These are phyloP conservation scores for Globisporangium megalacanthum DNA, from an alignment of 352 stramenopile species.

Conservation along the genomic window DNA sequence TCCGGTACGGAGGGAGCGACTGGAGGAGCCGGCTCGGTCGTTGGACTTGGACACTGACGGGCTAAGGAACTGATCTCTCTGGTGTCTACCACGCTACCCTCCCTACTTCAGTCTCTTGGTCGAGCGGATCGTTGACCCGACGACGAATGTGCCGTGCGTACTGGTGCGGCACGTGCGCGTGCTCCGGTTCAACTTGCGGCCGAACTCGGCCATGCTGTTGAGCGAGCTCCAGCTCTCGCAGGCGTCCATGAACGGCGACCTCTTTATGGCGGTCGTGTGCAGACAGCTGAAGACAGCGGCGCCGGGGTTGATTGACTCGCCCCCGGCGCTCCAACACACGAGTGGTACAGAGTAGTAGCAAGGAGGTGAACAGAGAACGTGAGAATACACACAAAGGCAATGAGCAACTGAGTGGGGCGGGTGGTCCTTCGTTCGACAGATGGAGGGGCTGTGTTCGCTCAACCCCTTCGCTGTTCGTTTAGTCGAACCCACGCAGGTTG, in stretches of 20 bases:
- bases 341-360: not conserved
- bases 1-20: not conserved
- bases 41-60: not conserved
- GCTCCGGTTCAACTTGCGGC: conserved; percentile 38
- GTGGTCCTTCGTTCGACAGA: too few relatives aligned
- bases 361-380: not conserved
- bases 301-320: conserved; percentile 21
- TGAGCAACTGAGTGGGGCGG: too few relatives aligned
- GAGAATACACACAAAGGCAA: too few relatives aligned
- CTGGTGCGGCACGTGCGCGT: conserved; percentile 5
- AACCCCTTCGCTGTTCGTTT: not conserved
- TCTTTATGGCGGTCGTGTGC: conserved; percentile 51
- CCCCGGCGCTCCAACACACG: conserved; percentile 2
- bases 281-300: not conserved
- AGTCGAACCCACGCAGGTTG: not conserved
- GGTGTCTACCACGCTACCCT: not conserved
- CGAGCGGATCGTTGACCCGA: not conserved
- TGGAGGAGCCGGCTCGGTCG: not conserved
- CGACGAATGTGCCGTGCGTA: conserved; percentile 1
- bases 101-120: not conserved
- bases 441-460: too few relatives aligned
- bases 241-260: conserved; percentile 43
- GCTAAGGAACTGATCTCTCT: too few relatives aligned
- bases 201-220: conserved; percentile 31
- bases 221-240: conserved; percentile 35